Evolutionary conservation across 176 grass and related monocot species (phyloP), one percentile per base, ranked within the genome.

Genomic region (Thinopyrum elongatum): DNA sequence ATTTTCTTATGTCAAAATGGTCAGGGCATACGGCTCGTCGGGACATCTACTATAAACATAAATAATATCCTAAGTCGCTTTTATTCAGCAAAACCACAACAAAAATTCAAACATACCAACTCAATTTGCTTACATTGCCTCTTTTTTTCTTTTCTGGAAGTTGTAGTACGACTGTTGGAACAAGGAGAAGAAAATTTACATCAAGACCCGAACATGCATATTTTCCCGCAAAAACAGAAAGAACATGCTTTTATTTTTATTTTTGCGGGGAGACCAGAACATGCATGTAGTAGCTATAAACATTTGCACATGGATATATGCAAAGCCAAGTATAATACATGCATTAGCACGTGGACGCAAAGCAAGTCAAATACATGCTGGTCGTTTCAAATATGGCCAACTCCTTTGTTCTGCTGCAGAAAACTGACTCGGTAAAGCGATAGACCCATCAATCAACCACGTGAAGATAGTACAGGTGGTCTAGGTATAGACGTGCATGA

Each of bases 361-460:
- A 70, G 47, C 11, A 33, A 51, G 62, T 30, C 12, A 69, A 33
- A 31, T 51, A 19, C 72, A 58, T 21, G 55, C 55, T 26, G 23
- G 7, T 73, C 31, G 26, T 73, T 74, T 83, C 66, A 87, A 87
- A 79, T 87, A 87, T 87, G 84, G 89, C 42, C 44, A 80, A 67
- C 84, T 87, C 74, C 65, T 58, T 79, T 74, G 57, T 73, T 79
- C 6, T 82, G 38, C 49, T 71, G 42, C 53, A 15, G 10, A 64
- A 76, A 90, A 83, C 65, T 21, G 89, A 83, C 74, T 78, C 26
- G 27, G 64, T 60, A 80, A 87, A 58, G 80, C 16, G 80, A 87
- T 90, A 87, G 67, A 87, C 74, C 80, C 84, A 79, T 28, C 89
- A 90, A 90, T 83, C 89, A 90, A 70, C 34, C 67, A 83, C 80